These are phyloP conservation scores for Tetrapyrgos nigripes DNA, from an alignment of 1,284 basidiomycete species.

Conservation along the genomic window DNA sequence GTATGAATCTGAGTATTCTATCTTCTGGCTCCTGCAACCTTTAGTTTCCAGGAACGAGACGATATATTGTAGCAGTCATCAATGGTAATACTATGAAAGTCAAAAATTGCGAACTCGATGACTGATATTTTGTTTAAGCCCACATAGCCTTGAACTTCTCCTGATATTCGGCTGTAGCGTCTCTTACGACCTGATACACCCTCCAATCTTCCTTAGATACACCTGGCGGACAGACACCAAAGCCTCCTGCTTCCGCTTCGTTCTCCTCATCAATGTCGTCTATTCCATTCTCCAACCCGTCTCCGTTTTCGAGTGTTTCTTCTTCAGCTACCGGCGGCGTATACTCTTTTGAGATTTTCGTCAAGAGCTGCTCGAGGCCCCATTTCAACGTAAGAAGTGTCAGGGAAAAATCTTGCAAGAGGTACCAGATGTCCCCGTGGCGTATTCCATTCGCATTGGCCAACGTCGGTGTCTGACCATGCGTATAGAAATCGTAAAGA, in stretches of 20 bases:
- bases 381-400: conserved; percentile 53
- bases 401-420: conserved; percentile 62
- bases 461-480: conserved; percentile 61
- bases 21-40: too few species aligned
- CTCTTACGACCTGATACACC: conserved; percentile 57
- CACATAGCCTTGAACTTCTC: conserved; percentile 59
- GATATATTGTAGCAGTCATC: too few species aligned
- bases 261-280: conserved; percentile 31
- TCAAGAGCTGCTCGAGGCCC: conserved; percentile 51
- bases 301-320: conserved; percentile 31
- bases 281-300: conserved; percentile 36
- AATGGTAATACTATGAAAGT: too few species aligned
- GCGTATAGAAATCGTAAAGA: conserved; percentile 68
- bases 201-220: conserved; percentile 58
- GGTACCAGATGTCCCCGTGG: conserved; percentile 66
- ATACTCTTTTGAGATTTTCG: conserved; percentile 37
- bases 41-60: too few species aligned
- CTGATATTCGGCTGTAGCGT: conserved; percentile 55
- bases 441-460: conserved; percentile 61
- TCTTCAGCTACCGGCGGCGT: conserved; percentile 32
- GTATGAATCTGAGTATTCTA: too few species aligned
- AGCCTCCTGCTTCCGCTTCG: conserved; percentile 15
- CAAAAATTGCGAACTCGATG: too few species aligned
- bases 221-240: conserved; percentile 42
- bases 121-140: conserved; percentile 42